These are phyloP conservation scores for Malassezia pachydermatis DNA, from an alignment of 1,284 basidiomycete species.

Conservation along the genomic window DNA sequence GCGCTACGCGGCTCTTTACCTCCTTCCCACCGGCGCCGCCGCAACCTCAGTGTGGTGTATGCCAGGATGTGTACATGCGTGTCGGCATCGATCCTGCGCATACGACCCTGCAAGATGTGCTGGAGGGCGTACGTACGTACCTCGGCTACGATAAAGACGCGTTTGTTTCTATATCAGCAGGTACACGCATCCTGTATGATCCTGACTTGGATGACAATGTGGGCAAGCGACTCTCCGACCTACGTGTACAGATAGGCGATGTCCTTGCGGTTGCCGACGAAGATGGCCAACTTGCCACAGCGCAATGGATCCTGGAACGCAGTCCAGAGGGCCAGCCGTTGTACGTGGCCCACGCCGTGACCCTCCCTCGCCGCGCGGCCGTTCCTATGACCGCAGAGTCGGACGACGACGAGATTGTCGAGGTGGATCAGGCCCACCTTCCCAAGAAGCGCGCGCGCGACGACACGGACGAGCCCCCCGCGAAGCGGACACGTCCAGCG, in stretches of 20 bases:
- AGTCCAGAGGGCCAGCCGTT: not conserved
- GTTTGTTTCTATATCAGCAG: constrained; percentile 56
- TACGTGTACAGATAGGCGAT: constrained; percentile 60
- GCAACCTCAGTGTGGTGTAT: constrained; percentile 61
- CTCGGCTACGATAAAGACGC: constrained; percentile 22
- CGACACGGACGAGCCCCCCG: not conserved
- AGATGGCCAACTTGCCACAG: constrained; percentile 50
- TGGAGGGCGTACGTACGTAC: constrained; percentile 59
- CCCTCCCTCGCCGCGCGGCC: constrained; percentile 27
- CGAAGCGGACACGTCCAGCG: not conserved
- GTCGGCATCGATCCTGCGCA: constrained; percentile 49
- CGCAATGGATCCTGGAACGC: constrained; percentile 29
- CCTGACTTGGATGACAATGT: constrained; percentile 81
- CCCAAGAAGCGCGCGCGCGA: constrained; percentile 4
- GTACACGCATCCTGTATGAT: constrained; percentile 67
- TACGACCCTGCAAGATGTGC: constrained; percentile 36
- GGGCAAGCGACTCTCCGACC: constrained; percentile 60
- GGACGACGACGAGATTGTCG: constrained; percentile 58
- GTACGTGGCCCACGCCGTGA: not conserved
- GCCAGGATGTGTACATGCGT: constrained; percentile 70
- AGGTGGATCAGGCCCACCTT: too few species aligned
- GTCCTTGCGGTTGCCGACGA: constrained; percentile 80
- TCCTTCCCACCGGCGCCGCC: constrained; percentile 19
- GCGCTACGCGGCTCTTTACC: constrained; percentile 21
- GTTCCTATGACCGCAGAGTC: too few species aligned